Conservation (phyloP, 2,329 filamentous ascomycete species). For the Dactylella cylindrospora region DNA sequence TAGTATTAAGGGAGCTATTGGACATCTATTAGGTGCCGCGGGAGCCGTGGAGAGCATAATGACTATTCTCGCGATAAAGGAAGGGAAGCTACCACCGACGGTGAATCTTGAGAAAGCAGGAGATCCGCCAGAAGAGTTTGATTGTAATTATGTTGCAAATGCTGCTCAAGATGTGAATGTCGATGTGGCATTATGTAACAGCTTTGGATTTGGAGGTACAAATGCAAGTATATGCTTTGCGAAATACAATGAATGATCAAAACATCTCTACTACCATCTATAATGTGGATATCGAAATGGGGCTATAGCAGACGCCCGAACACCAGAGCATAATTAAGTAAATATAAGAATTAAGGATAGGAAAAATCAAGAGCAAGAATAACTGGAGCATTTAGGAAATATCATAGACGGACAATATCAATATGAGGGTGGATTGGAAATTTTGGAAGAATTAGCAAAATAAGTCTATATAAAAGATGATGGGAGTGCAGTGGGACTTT, state of each 20-base stretch:
- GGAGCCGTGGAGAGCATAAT: conserved; percentile 90
- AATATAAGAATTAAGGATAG: too few relatives aligned
- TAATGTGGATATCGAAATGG: too few relatives aligned
- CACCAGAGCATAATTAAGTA: too few relatives aligned
- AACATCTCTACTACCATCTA: neutral
- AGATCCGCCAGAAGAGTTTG: conserved; percentile 60
- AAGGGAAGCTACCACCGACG: conserved; percentile 82
- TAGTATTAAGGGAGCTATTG: conserved; percentile 90
- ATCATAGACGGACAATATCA: neutral
- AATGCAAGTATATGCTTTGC: conserved; percentile 86
- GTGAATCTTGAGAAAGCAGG: conserved; percentile 73
- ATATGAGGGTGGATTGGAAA: too few relatives aligned
- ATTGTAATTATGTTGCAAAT: conserved; percentile 82
- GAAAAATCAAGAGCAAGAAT: too few relatives aligned
- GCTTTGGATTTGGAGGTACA: conserved; percentile 96
- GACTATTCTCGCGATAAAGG: conserved; percentile 72
- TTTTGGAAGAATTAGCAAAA: too few relatives aligned
- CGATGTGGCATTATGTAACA: conserved; percentile 81
- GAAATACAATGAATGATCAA: conserved; percentile 49
- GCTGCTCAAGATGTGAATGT: conserved; percentile 70
- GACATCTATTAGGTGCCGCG: conserved; percentile 86
- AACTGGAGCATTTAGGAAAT: too few relatives aligned
- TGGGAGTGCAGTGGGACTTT: too few relatives aligned
- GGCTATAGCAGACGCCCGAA: too few relatives aligned
- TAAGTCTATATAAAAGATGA: too few relatives aligned